These are phyloP conservation scores for Hanseniaspora meyeri DNA, from an alignment of 805 yeast genomes.

Conservation along the genomic window DNA sequence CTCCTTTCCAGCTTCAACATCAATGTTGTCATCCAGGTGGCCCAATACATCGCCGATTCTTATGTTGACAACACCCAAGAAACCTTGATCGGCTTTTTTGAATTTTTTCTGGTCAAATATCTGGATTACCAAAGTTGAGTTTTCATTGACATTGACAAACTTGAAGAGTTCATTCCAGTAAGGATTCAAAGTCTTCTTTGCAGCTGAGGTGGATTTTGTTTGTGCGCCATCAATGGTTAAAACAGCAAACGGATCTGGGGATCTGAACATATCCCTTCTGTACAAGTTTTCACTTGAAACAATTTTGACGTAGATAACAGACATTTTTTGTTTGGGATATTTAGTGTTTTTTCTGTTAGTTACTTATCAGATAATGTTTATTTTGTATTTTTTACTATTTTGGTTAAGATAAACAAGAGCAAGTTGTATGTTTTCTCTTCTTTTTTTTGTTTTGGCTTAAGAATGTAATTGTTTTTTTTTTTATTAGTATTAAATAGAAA, in stretches of 20 bases:
- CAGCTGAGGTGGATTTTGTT: conserved; percentile 87
- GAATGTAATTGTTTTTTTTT: too few species aligned
- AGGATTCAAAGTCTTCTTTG: conserved; percentile 87
- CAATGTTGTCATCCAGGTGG: conserved; percentile 44
- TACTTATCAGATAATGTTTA: too few species aligned
- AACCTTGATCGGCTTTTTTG: conserved; percentile 97
- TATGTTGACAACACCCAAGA: conserved; percentile 87
- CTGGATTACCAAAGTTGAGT: conserved; percentile 79
- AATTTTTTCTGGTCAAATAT: conserved; percentile 95
- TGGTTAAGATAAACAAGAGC: too few species aligned
- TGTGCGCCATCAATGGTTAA: conserved; percentile 95
- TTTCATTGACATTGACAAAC: conserved; percentile 60
- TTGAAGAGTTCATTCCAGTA: conserved; percentile 92
- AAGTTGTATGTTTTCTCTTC: too few species aligned
- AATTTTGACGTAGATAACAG: conserved; percentile 49
- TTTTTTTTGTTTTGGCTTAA: too few species aligned
- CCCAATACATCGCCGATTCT: conserved; percentile 66
- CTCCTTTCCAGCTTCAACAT: conserved; percentile 31
- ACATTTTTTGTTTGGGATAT: conserved; percentile 16
- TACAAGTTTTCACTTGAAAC: conserved; percentile 94
- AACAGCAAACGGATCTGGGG: conserved; percentile 97
- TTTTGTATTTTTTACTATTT: too few species aligned
- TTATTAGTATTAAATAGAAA: too few species aligned
- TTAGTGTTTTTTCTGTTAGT: not conserved
- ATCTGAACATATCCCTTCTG: conserved; percentile 87